Conservation (phyloP, 306 rosid genomes). For the Echinosophora koreensis region DNA sequence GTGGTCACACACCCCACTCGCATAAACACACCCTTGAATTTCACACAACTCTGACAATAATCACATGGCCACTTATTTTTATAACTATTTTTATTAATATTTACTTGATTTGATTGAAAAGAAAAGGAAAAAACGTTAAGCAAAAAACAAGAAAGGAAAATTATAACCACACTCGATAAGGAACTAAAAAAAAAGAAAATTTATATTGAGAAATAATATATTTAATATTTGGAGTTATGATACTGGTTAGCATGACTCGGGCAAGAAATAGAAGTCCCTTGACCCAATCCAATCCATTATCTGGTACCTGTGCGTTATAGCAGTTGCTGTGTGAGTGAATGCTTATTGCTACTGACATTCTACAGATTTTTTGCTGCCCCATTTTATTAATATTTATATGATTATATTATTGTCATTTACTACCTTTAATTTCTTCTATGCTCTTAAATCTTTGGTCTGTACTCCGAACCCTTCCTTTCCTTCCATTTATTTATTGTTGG, state of each 20-base stretch:
- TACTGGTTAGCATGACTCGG: too few relatives aligned
- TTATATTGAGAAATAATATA: too few relatives aligned
- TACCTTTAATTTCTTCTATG: slow-evolving; percentile 21
- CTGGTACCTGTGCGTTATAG: slow-evolving; percentile 27
- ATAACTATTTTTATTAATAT: too few relatives aligned
- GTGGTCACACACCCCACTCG: slow-evolving; percentile 48
- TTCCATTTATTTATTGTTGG: slow-evolving; percentile 45
- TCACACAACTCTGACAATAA: slow-evolving; percentile 57
- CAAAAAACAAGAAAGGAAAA: too few relatives aligned
- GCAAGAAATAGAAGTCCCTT: slow-evolving; percentile 50
- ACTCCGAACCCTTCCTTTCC: slow-evolving; percentile 42
- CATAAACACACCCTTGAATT: slow-evolving; percentile 53
- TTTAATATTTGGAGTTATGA: too few relatives aligned
- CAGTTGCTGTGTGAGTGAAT: slow-evolving; percentile 33
- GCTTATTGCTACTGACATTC: slow-evolving; percentile 60
- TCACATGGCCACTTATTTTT: slow-evolving; percentile 62
- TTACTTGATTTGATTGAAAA: neutral
- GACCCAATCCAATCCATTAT: slow-evolving; percentile 38
- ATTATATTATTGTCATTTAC: slow-evolving; percentile 39
- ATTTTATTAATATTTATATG: slow-evolving; percentile 6
- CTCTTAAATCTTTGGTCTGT: slow-evolving; percentile 48
- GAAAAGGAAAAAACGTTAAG: slow-evolving; percentile 45
- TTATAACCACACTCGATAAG: too few relatives aligned
- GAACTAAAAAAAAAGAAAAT: too few relatives aligned
- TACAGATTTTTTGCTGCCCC: slow-evolving; percentile 52